Evolutionary conservation across 495 filamentous ascomycete species (phyloP).

Genomic region (Extremus antarcticus): DNA sequence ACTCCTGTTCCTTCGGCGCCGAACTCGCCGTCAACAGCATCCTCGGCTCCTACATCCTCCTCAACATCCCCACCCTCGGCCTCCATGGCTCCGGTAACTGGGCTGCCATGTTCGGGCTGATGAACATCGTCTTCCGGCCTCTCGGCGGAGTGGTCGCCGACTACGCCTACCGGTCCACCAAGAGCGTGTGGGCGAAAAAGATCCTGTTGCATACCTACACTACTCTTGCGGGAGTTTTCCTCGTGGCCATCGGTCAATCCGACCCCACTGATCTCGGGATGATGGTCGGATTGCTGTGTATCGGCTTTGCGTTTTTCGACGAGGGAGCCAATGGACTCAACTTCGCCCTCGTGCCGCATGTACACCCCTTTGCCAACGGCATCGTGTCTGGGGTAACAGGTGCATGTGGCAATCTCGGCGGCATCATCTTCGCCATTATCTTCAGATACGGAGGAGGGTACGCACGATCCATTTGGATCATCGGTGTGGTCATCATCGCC

Average conservation of each 20-base stretch:
- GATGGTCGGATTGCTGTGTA: slow-evolving; percentile 26
- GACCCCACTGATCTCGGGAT: slow-evolving; percentile 21
- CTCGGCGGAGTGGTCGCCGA: slow-evolving; percentile 29
- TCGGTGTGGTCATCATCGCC: slow-evolving; percentile 26
- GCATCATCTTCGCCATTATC: slow-evolving; percentile 32
- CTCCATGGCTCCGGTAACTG: slow-evolving; percentile 28
- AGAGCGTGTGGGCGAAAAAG: slow-evolving; percentile 31
- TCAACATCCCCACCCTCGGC: slow-evolving; percentile 24
- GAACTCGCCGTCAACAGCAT: slow-evolving; percentile 31
- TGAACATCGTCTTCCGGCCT: slow-evolving; percentile 28
- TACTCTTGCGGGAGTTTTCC: slow-evolving; percentile 26
- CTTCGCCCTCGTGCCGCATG: slow-evolving; percentile 30
- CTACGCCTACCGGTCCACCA: slow-evolving; percentile 21
- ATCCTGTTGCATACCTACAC: slow-evolving; percentile 27
- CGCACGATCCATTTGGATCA: slow-evolving; percentile 28
- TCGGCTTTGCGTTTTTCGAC: slow-evolving; percentile 28
- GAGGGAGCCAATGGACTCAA: slow-evolving; percentile 31
- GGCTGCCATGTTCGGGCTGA: slow-evolving; percentile 33
- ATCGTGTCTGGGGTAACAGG: slow-evolving; percentile 30
- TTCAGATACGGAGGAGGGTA: slow-evolving; percentile 29
- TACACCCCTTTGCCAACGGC: slow-evolving; percentile 31
- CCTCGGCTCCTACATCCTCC: slow-evolving; percentile 29
- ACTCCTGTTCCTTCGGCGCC: slow-evolving; percentile 32
- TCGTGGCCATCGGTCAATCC: slow-evolving; percentile 25
- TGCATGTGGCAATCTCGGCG: slow-evolving; percentile 32